Conservation (phyloP, 352 stramenopile genomes). For the Phytophthora quininea region DNA sequence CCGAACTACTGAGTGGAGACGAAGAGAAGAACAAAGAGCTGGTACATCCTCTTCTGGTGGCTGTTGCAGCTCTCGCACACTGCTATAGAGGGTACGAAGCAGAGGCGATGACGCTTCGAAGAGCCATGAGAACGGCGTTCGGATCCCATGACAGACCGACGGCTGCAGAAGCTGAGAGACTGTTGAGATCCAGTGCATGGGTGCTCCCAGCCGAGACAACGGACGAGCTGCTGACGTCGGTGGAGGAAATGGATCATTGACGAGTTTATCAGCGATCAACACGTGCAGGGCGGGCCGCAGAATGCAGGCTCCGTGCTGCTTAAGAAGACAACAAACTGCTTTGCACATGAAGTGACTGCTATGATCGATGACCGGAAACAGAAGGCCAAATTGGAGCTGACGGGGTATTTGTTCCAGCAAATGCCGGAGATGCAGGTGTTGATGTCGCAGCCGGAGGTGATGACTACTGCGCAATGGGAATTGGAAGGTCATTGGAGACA, state of each 20-base stretch:
- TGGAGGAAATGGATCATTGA: conserved; percentile 86
- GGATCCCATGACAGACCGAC: conserved; percentile 37
- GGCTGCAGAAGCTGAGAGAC: conserved; percentile 42
- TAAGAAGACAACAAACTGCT: conserved; percentile 55
- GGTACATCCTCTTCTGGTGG: conserved; percentile 43
- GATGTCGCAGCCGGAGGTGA: conserved; percentile 35
- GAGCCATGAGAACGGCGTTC: conserved; percentile 47
- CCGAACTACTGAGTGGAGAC: conserved; percentile 42
- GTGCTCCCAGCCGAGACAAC: conserved; percentile 47
- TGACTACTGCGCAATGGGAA: conserved; percentile 40
- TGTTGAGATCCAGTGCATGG: conserved; percentile 68
- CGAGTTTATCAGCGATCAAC: conserved; percentile 72
- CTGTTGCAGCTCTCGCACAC: conserved; percentile 60
- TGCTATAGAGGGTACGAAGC: conserved; percentile 72
- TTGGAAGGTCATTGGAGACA: conserved; percentile 85
- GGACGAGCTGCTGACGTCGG: conserved; percentile 54
- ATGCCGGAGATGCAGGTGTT: conserved; percentile 61
- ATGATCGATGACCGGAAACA: conserved; percentile 48
- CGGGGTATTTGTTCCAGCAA: conserved; percentile 60
- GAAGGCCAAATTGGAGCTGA: conserved; percentile 61
- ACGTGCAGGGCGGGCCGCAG: conserved; percentile 37
- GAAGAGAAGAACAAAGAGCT: conserved; percentile 32
- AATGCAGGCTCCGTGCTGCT: conserved; percentile 79
- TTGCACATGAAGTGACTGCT: conserved; percentile 67
- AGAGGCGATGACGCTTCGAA: conserved; percentile 50